Base-by-base conservation (phyloP, 2,329 filamentous ascomycete genomes). In the Diaporthe velutina region DNA sequence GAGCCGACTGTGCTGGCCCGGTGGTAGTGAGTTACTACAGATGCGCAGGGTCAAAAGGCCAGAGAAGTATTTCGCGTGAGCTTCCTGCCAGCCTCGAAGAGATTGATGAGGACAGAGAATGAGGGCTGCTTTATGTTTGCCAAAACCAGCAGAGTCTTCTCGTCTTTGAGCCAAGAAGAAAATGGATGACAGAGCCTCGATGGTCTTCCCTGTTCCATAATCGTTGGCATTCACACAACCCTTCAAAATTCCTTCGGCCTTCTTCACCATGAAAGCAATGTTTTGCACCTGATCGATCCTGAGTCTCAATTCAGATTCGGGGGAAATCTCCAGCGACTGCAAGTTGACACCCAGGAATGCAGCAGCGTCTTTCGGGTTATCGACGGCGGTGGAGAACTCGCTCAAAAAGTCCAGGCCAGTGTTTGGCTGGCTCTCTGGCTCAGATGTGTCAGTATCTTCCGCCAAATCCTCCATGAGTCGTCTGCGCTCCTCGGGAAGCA, bases 211-310 rank as follows among this genome's bases (percentile, higher is more conserved):
- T 5, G 50, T 74, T 13, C 73, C 58, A 9, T 52, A 17, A 10
- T 64, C 38, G 13, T 74, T 74, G 4, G 48, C 67, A 22, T 74
- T 74, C 13, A 74, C 25, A 8, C 42, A 42, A 4, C 73, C 67
- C 15, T 55, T 54, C 1, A 52, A 10, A 1, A 58, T 55, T 6
- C 67, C 50, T 19, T 71, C 57, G 5, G 55, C 73, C 17, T 50
- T 66, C n/a, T 71, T 67, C 3, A 71, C 73, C 58, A 74, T 50
- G n/a, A 58, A 66, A 2, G 73, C 73, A 5, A 71, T 6, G 22
- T 71, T 71, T 22, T 71, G 73, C 0, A 74, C n/a, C 17, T 74
- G 73, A 15, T 74, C 73, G 7, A 38, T 45, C n/a, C 73, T 42
- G 17, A 74, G 73, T 15, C 6, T 25, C 12, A 71, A 40, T 22